Evolutionary conservation across 305 asterid genomes (phyloP), one percentile per base, ranked within the genome.

Genomic region (Fraxinus sp.): DNA sequence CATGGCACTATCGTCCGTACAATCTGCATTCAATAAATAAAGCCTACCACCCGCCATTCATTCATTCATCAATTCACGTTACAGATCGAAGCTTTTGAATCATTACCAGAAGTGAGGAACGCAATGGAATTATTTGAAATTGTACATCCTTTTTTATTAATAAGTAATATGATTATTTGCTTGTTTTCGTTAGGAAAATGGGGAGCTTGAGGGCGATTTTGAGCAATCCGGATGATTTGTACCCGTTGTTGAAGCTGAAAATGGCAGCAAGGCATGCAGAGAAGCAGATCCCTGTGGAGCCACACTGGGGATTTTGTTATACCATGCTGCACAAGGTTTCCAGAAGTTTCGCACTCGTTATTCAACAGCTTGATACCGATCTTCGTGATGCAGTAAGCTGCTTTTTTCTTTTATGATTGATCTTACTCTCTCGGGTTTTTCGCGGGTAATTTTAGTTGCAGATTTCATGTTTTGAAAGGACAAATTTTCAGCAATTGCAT

Each of bases 251-350:
- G 81, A 95, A 95, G 89, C 82, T 95, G 87, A 94, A 94, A 83
- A 80, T 89, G 81, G 98, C 97, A 39, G 88, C 83, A 80, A 84
- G 92, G 76, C 86, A 83, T 49, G 97, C 98, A 81, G 97, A 87
- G 86, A 94, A 90, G 90, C 97, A 93, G 97, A 96, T 94, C 88
- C 99, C 95, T 77, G 77, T 91, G 76, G 91, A 93, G 90, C 95
- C 98, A 36, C 97, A 95, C 89, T 95, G 98, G 99, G 96, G 91
- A 77, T 95, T 95, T 87, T 95, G 99, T 81, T 95, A 95, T 90
- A 28, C 88, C 33, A 91, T 95, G 98, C 98, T 95, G 76, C 96
- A 88, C 36, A 95, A 92, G 88, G 99, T 95, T 81, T 95, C 99
- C 18, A 90, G 98, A 82, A 95, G 99, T 79, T 95, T 93, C 84